Evolutionary conservation across 1,284 basidiomycete genomes (phyloP), one percentile per base, ranked within the genome.

Genomic region (Hemileia vastatrix): DNA sequence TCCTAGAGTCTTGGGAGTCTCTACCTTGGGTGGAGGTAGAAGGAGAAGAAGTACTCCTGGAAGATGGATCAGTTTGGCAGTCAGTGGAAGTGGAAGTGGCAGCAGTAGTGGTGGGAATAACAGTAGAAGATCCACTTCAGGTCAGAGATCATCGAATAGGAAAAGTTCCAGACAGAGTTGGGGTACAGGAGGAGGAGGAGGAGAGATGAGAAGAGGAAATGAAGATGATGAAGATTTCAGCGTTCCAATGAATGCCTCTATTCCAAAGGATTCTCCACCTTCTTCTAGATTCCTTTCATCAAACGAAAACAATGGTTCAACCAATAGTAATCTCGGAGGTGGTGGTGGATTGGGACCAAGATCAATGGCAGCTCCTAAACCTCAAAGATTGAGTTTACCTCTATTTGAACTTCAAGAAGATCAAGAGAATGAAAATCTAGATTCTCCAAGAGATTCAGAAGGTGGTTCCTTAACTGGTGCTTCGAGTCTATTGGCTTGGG

Each of bases 321-420:
- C 27, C 27, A 27, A 27, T 27, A 27, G 27, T 27, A 27, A 27
- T 27, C 27, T 27, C 27, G 27, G 27, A 27, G 27, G 27, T 27
- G 27, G 27, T 27, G 27, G 27, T 27, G 27, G 27, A 27, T 27
- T 27, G 27, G 36, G 36, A 40, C 36, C 36, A 40, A 40, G 36
- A 40, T 58, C 59, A 2, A 68, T 68, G 64, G 65, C 67, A 1
- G 66, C 67, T 8, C 66, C 66, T 3, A 43, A 67, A 2, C 63
- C 67, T n/a, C 64, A 63, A 6, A 44, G 63, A 11, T 50, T 68
- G 11, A 68, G 67, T 18, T 55, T 68, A 40, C 67, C 67, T 27
- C 57, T 68, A 2, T 68, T 68, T 44, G 65, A 68, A 50, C 49
- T 68, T 59, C 67, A 68, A 44, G 67, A 68, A 36, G 36, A 40